Evolutionary conservation across 2,329 filamentous ascomycete genomes (phyloP).

Genomic region (Penicillium digitatum): DNA sequence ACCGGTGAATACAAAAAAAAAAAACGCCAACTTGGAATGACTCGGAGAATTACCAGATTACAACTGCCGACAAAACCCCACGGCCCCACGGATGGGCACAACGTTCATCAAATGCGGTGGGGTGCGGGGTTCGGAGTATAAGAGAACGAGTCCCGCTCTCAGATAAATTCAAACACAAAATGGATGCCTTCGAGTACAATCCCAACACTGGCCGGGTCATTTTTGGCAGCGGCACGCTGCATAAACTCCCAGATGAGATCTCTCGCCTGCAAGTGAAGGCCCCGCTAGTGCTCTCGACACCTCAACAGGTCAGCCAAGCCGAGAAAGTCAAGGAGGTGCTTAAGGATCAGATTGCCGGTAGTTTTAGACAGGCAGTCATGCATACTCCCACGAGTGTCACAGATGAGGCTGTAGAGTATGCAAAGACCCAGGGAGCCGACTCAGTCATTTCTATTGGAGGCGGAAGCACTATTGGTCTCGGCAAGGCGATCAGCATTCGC

Average conservation of each 20-base stretch:
- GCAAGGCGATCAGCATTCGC: constrained; percentile 54
- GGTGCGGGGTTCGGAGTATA: constrained; percentile 19
- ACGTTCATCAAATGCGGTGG: constrained; percentile 14
- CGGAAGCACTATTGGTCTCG: constrained; percentile 60
- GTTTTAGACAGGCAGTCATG: constrained; percentile 58
- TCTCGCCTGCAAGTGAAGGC: constrained; percentile 46
- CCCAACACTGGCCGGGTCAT: constrained; percentile 53
- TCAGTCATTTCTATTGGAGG: constrained; percentile 59
- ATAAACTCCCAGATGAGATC: constrained; percentile 46
- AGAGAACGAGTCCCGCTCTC: constrained; percentile 8
- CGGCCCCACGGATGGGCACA: constrained; percentile 13
- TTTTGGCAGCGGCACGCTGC: constrained; percentile 54
- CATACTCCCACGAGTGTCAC: constrained; percentile 59
- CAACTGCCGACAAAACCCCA: constrained; percentile 20
- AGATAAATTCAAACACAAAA: constrained; percentile 19
- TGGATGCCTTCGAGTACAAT: constrained; percentile 57
- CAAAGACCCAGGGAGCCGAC: constrained; percentile 48
- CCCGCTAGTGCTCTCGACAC: constrained; percentile 56
- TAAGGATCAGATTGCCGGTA: constrained; percentile 46
- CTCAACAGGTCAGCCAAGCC: constrained; percentile 49
- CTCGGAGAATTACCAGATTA: not conserved
- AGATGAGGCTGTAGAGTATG: constrained; percentile 52
- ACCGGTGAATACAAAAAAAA: not conserved
- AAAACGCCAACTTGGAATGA: not conserved
- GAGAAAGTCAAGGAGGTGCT: constrained; percentile 46